Percentiles rank a stretch among this genome's conserved stretches.
Evolutionary conservation across 2,329 filamentous ascomycete species (phyloP).

Genomic region (Fonsecaea pugnacius): DNA sequence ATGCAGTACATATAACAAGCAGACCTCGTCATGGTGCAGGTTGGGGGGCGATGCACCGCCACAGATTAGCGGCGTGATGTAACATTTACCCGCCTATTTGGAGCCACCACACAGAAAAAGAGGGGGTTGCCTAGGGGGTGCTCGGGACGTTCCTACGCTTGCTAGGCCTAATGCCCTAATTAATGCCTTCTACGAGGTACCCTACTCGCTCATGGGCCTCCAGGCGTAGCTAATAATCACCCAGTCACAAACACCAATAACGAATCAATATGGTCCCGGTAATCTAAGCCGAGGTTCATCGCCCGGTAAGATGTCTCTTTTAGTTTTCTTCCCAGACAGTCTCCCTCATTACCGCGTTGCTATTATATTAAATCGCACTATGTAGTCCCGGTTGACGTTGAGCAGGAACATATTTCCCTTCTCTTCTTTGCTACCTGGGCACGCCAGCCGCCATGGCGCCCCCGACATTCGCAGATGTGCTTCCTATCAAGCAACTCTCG

Average conservation of each 20-base stretch:
- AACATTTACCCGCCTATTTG: conserved; percentile 10
- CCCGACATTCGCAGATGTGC: conserved; percentile 36
- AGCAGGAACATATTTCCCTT: background rate
- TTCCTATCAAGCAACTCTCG: conserved; percentile 40
- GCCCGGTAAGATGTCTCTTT: background rate
- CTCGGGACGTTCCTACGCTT: background rate
- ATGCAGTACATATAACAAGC: conserved; percentile 1
- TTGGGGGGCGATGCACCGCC: conserved; percentile 6
- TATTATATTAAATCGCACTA: background rate
- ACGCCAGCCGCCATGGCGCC: conserved; percentile 13
- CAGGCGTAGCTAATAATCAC: background rate
- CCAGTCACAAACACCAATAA: background rate
- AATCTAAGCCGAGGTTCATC: conserved; percentile 17
- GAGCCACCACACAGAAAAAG: background rate
- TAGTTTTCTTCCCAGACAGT: background rate
- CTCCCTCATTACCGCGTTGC: background rate
- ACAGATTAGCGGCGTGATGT: conserved; percentile 4
- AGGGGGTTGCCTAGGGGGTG: background rate
- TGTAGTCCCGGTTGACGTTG: background rate
- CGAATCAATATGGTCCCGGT: background rate
- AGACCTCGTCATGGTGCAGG: conserved; percentile 14
- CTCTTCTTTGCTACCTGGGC: background rate
- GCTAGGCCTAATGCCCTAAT: background rate
- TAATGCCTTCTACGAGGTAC: too few relatives aligned
- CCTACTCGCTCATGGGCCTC: too few relatives aligned